Evolutionary conservation across 805 yeast genomes (phyloP).

Genomic region (Metschnikowia rubicola): DNA sequence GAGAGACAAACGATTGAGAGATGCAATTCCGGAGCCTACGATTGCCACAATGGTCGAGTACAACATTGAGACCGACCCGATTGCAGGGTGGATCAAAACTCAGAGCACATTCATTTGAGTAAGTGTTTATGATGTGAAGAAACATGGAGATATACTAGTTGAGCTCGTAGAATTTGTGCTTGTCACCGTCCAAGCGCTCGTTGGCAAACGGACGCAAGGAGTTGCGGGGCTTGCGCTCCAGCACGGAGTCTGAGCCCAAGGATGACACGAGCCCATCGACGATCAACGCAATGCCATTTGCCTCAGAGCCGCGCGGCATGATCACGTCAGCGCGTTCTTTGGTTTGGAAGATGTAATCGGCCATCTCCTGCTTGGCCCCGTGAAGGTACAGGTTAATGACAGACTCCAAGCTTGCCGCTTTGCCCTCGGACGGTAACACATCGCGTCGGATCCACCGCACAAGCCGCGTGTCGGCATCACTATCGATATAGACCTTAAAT

Average conservation of each 20-base stretch:
- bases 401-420: constrained; percentile 24
- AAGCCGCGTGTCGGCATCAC: constrained; percentile 81
- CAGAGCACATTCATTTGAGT: constrained; percentile 2
- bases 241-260: constrained; percentile 18
- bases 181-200: constrained; percentile 38
- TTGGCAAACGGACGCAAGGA: constrained; percentile 32
- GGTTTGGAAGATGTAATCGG: constrained; percentile 61
- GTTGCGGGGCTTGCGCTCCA: constrained; percentile 17
- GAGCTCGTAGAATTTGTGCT: constrained; percentile 44
- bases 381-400: constrained; percentile 49
- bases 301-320: constrained; percentile 66
- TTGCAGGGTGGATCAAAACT: constrained; percentile 26
- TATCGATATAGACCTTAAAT: constrained; percentile 71
- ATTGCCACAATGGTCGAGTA: constrained; percentile 46
- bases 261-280: constrained; percentile 59
- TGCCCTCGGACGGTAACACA: constrained; percentile 16
- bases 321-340: constrained; percentile 72
- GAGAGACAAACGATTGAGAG: constrained; percentile 60
- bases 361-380: constrained; percentile 63
- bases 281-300: constrained; percentile 53
- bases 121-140: not conserved
- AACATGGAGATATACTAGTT: constrained; percentile 9
- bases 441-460: constrained; percentile 69
- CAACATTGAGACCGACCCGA: constrained; percentile 54
- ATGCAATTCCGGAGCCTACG: constrained; percentile 46